Evolutionary conservation across 495 filamentous ascomycete species (phyloP), one percentile per base, ranked within the genome.

Genomic region (Penicillium ochrochloron): DNA sequence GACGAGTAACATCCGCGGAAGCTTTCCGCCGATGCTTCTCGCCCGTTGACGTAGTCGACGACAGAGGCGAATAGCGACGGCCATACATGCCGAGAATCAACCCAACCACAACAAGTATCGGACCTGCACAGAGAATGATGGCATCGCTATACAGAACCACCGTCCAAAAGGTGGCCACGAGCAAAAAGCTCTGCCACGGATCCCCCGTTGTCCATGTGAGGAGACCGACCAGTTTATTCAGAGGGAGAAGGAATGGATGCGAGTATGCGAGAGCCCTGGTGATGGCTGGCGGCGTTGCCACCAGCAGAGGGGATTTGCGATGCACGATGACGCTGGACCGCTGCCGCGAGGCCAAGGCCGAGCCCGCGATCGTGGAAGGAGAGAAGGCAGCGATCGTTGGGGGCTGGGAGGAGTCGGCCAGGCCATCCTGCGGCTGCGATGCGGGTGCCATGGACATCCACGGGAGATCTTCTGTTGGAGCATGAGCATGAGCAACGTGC

Each of bases 101-200:
- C 4, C 83, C 80, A 57, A 89, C 67, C 23, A 97, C 94, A 25
- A 94, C 78, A 19, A 97, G 80, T 52, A 97, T 80, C 15, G 95
- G 95, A 8, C 96, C 96, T 2, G 90, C 88, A 75, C 86, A 88
- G 46, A 89, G 83, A 66, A 97, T 83, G 23, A 97, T 80, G 23
- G 82, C 78, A 76, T 96, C 94, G 44, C 93, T 93, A 73, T 97
- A 98, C 2, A 97, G 80, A 2, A 91, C 88, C 9, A 89, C 74
- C 0, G 86, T 88, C 95, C 95, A 99, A 71, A 97, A 99, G 5
- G 72, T 80, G 2, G 88, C 86, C 14, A 99, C 82, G 33, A 98
- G 73, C 53, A 99, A 80, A 76, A 99, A 99, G 81, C 92, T 96
- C 79, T 97, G 92, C 94, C 94, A 98, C 2, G 93, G 88, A 68